A percentile compares a stretch with the other conserved stretches of the same genome.
Conservation (phyloP, 768 basidiomycete genomes). For the Mycena rosella region DNA sequence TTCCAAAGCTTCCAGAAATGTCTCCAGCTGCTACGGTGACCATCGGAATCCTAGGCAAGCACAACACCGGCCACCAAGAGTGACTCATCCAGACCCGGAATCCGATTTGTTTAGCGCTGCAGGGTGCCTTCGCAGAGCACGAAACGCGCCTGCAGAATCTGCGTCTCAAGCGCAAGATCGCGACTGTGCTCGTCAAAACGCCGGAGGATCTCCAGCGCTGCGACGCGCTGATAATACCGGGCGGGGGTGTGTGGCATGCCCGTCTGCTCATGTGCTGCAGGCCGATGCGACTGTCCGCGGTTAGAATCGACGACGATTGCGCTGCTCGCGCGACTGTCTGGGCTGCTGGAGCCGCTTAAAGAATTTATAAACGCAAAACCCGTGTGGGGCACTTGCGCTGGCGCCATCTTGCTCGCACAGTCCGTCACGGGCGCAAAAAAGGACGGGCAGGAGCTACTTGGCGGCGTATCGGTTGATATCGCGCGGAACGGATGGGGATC, state of each 20-base stretch:
- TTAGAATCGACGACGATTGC: conserved; percentile 95
- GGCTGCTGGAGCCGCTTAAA: conserved; percentile 84
- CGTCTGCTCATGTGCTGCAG: neutral
- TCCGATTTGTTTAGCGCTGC: conserved; percentile 70
- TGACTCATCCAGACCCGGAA: conserved; percentile 21
- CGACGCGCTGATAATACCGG: conserved; percentile 92
- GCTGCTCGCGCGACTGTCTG: conserved; percentile 76
- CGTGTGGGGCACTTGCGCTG: conserved; percentile 97
- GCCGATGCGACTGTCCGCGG: neutral
- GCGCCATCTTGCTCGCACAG: conserved; percentile 89
- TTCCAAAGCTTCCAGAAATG: too few species aligned
- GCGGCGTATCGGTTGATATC: conserved; percentile 83
- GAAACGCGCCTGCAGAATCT: conserved; percentile 75
- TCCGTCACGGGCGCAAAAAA: conserved; percentile 82
- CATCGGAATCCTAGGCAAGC: conserved; percentile 68
- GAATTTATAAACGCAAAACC: conserved; percentile 80
- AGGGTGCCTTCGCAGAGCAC: conserved; percentile 95
- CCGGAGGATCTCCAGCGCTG: conserved; percentile 80
- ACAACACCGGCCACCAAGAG: neutral
- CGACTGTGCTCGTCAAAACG: conserved; percentile 74
- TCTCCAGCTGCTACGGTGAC: conserved; percentile 30
- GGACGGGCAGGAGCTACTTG: conserved; percentile 89
- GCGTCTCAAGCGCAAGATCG: conserved; percentile 58
- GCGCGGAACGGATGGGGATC: conserved; percentile 96
- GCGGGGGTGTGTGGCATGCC: conserved; percentile 71